phyloP scores from a whole-genome alignment of 2,329 filamentous ascomycete species.

The Dactylellina haptotyla region DNA sequence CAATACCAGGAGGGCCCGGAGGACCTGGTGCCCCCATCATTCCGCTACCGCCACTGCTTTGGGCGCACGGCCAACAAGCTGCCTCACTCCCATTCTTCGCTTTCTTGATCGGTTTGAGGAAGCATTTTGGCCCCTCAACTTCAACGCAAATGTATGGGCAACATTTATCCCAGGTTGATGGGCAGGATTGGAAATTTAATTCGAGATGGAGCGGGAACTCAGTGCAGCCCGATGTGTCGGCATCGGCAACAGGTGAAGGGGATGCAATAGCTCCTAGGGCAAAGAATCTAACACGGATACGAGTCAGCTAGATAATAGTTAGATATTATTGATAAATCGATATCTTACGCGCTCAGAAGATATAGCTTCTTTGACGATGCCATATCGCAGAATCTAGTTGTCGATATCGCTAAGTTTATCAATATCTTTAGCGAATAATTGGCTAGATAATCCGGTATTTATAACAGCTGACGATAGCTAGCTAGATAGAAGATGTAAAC shows the following conservation, averaged over 20 bases:
- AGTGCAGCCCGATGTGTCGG: neutral
- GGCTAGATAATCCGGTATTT: too few relatives aligned
- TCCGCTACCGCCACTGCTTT: neutral
- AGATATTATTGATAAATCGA: neutral
- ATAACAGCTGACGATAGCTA: too few relatives aligned
- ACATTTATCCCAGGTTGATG: neutral
- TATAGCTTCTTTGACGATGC: neutral
- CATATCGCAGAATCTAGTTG: neutral
- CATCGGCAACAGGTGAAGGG: neutral
- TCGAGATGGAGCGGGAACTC: neutral
- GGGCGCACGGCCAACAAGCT: neutral
- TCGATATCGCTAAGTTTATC: too few relatives aligned
- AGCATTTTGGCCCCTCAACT: neutral
- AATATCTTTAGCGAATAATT: too few relatives aligned
- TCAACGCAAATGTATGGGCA: slow-evolving; percentile 4
- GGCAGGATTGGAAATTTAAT: neutral
- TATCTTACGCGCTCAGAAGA: neutral
- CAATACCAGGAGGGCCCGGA: neutral
- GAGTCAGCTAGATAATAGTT: neutral
- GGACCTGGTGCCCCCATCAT: neutral
- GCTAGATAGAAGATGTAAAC: too few relatives aligned
- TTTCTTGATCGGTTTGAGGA: neutral
- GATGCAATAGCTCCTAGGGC: neutral
- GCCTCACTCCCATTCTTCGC: neutral
- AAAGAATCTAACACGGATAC: neutral